These are phyloP conservation scores for Platanthera guangdongensis DNA, from an alignment of 106 monocot species.

Conservation along the genomic window DNA sequence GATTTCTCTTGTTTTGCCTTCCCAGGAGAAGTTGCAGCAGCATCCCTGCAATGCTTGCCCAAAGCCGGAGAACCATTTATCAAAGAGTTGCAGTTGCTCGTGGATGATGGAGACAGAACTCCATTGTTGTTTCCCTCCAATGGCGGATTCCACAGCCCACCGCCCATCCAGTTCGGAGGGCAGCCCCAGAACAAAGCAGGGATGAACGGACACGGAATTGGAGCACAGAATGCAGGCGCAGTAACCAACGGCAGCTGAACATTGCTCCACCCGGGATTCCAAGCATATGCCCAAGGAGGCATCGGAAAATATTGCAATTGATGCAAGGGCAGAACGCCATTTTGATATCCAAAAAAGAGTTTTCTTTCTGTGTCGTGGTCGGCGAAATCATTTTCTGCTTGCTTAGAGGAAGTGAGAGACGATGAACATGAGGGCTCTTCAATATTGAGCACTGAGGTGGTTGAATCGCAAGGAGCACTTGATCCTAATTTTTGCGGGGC, in stretches of 20 bases:
- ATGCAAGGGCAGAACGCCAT: slow-evolving; percentile 29
- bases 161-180: slow-evolving; percentile 34
- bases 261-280: slow-evolving; percentile 51
- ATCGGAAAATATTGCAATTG: slow-evolving; percentile 49
- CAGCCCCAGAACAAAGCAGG: slow-evolving; percentile 55
- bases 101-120: slow-evolving; percentile 8
- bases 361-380: slow-evolving; percentile 26
- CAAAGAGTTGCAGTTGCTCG: slow-evolving; percentile 15
- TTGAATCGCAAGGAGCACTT: slow-evolving; percentile 63
- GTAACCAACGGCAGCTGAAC: slow-evolving; percentile 31
- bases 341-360: slow-evolving; percentile 18
- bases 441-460: slow-evolving; percentile 52
- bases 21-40: neutral
- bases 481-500: slow-evolving; percentile 46
- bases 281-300: slow-evolving; percentile 57
- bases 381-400: slow-evolving; percentile 27
- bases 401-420: slow-evolving; percentile 25
- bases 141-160: slow-evolving; percentile 39
- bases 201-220: slow-evolving; percentile 46
- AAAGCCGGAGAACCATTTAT: slow-evolving; percentile 48
- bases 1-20: slow-evolving; percentile 28
- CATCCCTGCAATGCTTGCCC: slow-evolving; percentile 85
- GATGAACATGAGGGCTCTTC: slow-evolving; percentile 56
- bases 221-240: slow-evolving; percentile 44
- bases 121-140: slow-evolving; percentile 13